These are phyloP conservation scores for Hypoxylon sp. DNA, from an alignment of 2,329 filamentous ascomycete genomes.

Conservation along the genomic window DNA sequence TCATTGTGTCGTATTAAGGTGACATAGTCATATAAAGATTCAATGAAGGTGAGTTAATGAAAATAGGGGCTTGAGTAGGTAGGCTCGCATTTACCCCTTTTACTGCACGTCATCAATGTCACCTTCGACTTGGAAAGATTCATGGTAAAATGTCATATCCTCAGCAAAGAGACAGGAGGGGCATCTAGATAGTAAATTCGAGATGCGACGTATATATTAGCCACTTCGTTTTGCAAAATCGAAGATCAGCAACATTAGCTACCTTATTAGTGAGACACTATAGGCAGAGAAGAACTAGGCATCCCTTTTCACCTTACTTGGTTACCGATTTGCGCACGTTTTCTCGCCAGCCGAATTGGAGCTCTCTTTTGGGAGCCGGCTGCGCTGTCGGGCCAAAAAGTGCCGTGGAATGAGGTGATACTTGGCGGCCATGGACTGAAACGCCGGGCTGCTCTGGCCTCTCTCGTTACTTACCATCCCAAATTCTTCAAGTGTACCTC, in stretches of 20 bases:
- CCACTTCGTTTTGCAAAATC: background rate
- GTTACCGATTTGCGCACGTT: conserved; percentile 73
- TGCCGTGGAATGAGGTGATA: conserved; percentile 65
- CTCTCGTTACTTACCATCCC: conserved; percentile 72
- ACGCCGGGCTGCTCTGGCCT: conserved; percentile 73
- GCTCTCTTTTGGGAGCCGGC: conserved; percentile 72
- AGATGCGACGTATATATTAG: conserved; percentile 4
- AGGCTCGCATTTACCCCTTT: no score
- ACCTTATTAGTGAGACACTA: no score
- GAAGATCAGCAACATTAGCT: no score
- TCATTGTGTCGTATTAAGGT: no score
- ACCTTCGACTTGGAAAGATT: no score
- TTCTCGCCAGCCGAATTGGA: conserved; percentile 44
- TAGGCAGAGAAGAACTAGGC: conserved; percentile 79
- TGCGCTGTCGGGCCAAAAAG: conserved; percentile 63
- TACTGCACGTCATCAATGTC: no score
- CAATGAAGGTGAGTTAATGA: no score
- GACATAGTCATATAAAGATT: no score
- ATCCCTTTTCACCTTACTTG: conserved; percentile 69
- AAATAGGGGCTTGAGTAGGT: no score
- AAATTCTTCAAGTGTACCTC: conserved; percentile 72
- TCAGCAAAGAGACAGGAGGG: no score
- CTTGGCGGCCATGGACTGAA: conserved; percentile 81
- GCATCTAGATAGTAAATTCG: no score
- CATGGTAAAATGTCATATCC: no score